Percentiles rank a stretch among this genome's conserved stretches.
phyloP scores from a whole-genome alignment of 208 protist genomes.

The Wallacemonas sp. region DNA sequence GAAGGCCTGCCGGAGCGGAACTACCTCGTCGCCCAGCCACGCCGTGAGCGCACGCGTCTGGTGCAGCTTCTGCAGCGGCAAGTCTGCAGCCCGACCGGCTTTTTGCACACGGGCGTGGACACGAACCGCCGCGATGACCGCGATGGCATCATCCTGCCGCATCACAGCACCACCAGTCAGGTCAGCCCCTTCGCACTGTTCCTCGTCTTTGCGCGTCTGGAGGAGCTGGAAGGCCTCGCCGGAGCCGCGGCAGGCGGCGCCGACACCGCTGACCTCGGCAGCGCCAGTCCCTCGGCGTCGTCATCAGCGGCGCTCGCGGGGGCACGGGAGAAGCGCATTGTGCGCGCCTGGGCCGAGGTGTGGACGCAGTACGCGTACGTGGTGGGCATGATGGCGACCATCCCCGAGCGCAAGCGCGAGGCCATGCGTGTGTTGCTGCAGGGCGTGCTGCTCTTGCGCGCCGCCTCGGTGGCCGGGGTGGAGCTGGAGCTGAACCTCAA shows the following conservation, averaged over 20 bases:
- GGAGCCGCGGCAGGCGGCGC: not conserved
- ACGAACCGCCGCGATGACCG: slow-evolving; percentile 61
- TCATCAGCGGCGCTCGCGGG: slow-evolving; percentile 3
- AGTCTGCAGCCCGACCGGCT: slow-evolving; percentile 77
- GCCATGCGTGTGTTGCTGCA: slow-evolving; percentile 81
- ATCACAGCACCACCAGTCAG: slow-evolving; percentile 73
- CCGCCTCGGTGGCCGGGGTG: slow-evolving; percentile 67
- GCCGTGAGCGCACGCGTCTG: slow-evolving; percentile 60
- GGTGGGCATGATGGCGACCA: slow-evolving; percentile 64
- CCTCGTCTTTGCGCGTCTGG: slow-evolving; percentile 74
- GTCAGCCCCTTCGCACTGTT: slow-evolving; percentile 86
- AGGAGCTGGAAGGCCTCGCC: slow-evolving; percentile 44
- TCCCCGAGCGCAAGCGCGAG: slow-evolving; percentile 67
- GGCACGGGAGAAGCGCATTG: slow-evolving; percentile 49
- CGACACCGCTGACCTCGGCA: no score
- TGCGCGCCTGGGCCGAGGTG: slow-evolving; percentile 84
- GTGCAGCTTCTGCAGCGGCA: slow-evolving; percentile 84
- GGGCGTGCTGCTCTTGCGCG: slow-evolving; percentile 74
- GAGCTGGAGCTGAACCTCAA: slow-evolving; percentile 76
- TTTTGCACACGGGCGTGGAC: slow-evolving; percentile 73
- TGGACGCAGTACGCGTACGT: slow-evolving; percentile 80
- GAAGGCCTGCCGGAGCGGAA: slow-evolving; percentile 75
- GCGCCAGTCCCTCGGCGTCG: not conserved
- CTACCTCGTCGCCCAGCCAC: slow-evolving; percentile 61
- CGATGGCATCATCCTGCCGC: slow-evolving; percentile 62